A percentile compares a stretch with the other conserved stretches of the same genome.
phyloP scores from a whole-genome alignment of 768 basidiomycete species.

The Terana coerulea region DNA sequence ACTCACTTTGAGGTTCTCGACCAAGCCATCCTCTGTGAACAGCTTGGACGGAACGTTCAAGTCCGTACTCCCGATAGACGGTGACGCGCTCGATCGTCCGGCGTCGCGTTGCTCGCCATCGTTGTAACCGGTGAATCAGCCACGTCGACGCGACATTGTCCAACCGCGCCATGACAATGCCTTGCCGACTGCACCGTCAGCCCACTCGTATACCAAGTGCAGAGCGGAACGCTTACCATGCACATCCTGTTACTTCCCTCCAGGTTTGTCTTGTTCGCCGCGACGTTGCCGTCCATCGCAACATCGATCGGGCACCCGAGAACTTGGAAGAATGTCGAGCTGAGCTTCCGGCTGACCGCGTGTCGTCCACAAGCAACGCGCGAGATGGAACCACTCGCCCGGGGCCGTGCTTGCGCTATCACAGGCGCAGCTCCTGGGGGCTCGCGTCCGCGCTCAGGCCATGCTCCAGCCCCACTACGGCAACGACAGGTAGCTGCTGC shows the following conservation, averaged over 20 bases:
- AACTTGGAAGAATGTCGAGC: constrained; percentile 91
- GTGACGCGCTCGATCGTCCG: no score
- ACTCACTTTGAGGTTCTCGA: no score
- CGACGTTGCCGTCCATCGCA: constrained; percentile 88
- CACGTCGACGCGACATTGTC: no score
- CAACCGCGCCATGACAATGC: no score
- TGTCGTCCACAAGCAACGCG: constrained; percentile 93
- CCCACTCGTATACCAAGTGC: background rate
- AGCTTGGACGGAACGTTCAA: no score
- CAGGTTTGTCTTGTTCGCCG: constrained; percentile 94
- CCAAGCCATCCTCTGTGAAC: no score
- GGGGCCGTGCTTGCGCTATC: constrained; percentile 78
- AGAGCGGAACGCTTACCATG: constrained; percentile 58
- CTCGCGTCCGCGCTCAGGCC: background rate
- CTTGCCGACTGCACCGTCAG: no score
- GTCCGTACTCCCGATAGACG: no score
- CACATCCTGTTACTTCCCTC: constrained; percentile 94
- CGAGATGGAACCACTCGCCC: constrained; percentile 90
- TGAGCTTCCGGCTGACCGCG: constrained; percentile 81
- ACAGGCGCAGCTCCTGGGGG: constrained; percentile 55
- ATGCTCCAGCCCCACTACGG: constrained; percentile 9
- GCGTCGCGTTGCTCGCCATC: no score
- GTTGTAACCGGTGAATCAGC: no score
- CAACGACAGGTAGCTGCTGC: no score
- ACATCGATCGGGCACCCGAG: constrained; percentile 95